Evolutionary conservation across 495 filamentous ascomycete genomes (phyloP).

Genomic region (Penicillium cataractarum): DNA sequence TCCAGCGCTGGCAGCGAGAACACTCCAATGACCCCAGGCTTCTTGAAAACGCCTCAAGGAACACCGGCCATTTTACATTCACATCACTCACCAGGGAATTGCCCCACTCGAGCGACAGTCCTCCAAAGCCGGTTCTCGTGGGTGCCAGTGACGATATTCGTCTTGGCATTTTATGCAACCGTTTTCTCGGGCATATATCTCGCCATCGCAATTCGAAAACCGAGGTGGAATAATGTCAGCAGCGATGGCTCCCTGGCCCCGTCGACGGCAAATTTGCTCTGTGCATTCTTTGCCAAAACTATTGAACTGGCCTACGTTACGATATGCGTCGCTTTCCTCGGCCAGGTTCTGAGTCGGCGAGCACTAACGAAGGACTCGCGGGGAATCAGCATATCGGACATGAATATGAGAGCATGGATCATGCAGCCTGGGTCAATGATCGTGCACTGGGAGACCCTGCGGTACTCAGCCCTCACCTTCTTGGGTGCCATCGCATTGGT

Average conservation of each 20-base stretch:
- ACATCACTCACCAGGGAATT: constrained; percentile 13
- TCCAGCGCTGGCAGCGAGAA: constrained; percentile 8
- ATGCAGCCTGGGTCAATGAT: constrained; percentile 68
- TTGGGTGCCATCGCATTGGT: constrained; percentile 61
- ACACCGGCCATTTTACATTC: constrained; percentile 8
- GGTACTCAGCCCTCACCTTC: constrained; percentile 60
- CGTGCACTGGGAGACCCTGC: constrained; percentile 64
- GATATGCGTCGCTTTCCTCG: constrained; percentile 72
- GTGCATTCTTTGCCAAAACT: constrained; percentile 67
- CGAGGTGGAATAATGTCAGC: constrained; percentile 58
- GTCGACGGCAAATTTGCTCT: constrained; percentile 62
- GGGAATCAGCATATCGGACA: constrained; percentile 72
- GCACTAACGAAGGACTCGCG: constrained; percentile 56
- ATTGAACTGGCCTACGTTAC: constrained; percentile 80
- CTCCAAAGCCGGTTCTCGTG: constrained; percentile 52
- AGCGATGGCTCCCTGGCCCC: constrained; percentile 50
- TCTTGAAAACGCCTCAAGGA: constrained; percentile 20
- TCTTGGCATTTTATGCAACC: constrained; percentile 69
- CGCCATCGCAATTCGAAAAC: constrained; percentile 57
- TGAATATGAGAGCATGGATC: constrained; percentile 66
- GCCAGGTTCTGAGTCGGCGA: constrained; percentile 69
- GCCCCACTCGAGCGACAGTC: constrained; percentile 28
- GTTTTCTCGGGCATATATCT: constrained; percentile 67
- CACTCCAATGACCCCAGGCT: constrained; percentile 17
- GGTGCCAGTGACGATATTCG: constrained; percentile 59